Evolutionary conservation across 495 filamentous ascomycete genomes (phyloP), one percentile per base, ranked within the genome.

Genomic region (Neurospora africana): DNA sequence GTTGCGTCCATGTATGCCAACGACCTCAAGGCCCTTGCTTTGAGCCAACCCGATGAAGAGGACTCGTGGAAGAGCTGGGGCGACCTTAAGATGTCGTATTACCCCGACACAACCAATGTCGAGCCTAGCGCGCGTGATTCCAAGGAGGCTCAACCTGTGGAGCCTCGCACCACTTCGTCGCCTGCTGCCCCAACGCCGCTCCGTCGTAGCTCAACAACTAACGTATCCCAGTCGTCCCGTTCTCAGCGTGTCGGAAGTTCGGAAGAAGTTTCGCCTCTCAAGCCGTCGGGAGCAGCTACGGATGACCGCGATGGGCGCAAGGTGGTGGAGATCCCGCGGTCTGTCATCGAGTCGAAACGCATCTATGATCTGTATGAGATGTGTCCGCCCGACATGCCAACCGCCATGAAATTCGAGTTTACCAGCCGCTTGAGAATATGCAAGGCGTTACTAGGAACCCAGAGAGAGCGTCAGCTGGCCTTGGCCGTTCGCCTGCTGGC

Each of bases 401-500:
- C 88, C 41, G 87, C 91, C 53, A 84, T 87, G 1, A 89, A 91
- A 73, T 98, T 96, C 79, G 94, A 97, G 72, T 85, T 96, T 30
- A 87, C 98, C n/a, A 89, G 93, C 73, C 90, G 91, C 27, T 79
- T 97, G 30, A 91, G 96, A 41, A 87, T 91, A 39, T 92, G 92
- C n/a, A 88, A 91, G 74, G 93, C 91, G 0, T 83, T 99, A 70
- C 82, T 86, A 39, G 84, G 85, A 3, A 90, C 92, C 4, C 74
- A 84, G 37, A 85, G 88, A 65, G 88, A 87, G 47, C 87, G 94
- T 40, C 91, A 92, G 76, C 87, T 92, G 74, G 89, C 95, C 27
- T 84, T 98, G 43, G 88, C 90, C 38, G 89, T 95, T 69, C 90
- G 94, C 30, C 83, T 98, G 27, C 83, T 98, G 67, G 95, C 96